These are phyloP conservation scores for Sporothrix variecibatus DNA, from an alignment of 2,329 filamentous ascomycete species.

Conservation along the genomic window DNA sequence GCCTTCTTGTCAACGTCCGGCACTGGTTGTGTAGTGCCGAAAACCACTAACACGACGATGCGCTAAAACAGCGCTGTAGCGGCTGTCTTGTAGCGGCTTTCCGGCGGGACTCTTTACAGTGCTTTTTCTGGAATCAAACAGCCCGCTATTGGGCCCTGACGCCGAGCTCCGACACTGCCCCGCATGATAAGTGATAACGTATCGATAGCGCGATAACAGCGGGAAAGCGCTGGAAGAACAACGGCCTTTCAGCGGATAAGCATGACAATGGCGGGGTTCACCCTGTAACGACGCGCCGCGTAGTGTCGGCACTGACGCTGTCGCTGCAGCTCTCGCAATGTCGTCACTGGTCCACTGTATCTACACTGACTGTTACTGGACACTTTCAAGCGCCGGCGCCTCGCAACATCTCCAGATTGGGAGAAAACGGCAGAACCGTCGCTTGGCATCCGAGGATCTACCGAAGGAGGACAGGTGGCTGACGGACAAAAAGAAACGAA, in stretches of 20 bases:
- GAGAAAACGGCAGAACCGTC: neutral
- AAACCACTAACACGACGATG: neutral
- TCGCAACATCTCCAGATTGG: conserved; percentile 1
- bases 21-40: conserved; percentile 1
- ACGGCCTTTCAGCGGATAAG: neutral
- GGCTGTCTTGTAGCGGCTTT: too few species aligned
- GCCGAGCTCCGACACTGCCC: neutral
- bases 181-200: neutral
- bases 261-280: conserved; percentile 6
- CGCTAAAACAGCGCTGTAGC: neutral
- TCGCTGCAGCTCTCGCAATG: neutral
- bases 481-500: neutral
- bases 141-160: neutral
- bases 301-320: neutral
- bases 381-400: neutral
- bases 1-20: neutral
- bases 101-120: neutral
- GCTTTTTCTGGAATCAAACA: neutral
- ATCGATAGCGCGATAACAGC: too few species aligned
- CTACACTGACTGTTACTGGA: neutral
- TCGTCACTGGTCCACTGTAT: neutral
- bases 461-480: conserved; percentile 5
- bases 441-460: conserved; percentile 15
- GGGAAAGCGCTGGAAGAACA: neutral
- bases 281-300: neutral